phyloP scores from a whole-genome alignment of 2,329 filamentous ascomycete species.

The Aphanoascus verrucosus region DNA sequence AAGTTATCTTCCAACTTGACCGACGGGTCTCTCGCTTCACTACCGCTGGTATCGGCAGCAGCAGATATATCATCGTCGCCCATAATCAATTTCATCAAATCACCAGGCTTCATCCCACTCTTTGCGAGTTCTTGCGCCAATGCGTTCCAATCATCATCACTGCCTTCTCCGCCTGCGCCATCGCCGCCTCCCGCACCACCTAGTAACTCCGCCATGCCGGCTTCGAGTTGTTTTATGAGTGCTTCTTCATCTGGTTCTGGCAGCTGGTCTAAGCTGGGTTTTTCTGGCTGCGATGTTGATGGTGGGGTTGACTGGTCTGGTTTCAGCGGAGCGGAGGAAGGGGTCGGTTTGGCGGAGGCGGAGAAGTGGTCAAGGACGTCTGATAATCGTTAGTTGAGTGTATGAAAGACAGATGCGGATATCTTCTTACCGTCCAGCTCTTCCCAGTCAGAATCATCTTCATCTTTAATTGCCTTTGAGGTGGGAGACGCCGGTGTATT shows the following conservation, averaged over 20 bases:
- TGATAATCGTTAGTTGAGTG: slow-evolving; percentile 27
- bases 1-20: slow-evolving; percentile 54
- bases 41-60: slow-evolving; percentile 5
- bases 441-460: slow-evolving; percentile 84
- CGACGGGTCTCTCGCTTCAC: slow-evolving; percentile 19
- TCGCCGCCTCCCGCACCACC: slow-evolving; percentile 62
- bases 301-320: slow-evolving; percentile 25
- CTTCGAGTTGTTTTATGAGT: slow-evolving; percentile 76
- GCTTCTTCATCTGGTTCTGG: slow-evolving; percentile 33
- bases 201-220: slow-evolving; percentile 76
- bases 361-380: slow-evolving; percentile 92
- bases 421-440: slow-evolving; percentile 65
- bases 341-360: slow-evolving; percentile 38
- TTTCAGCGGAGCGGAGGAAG: slow-evolving; percentile 30
- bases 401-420: no score
- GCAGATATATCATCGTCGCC: slow-evolving; percentile 20
- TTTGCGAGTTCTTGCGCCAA: slow-evolving; percentile 26
- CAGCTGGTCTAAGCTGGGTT: slow-evolving; percentile 10
- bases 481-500: slow-evolving; percentile 1
- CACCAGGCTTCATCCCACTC: slow-evolving; percentile 21
- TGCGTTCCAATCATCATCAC: slow-evolving; percentile 24
- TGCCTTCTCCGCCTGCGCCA: slow-evolving; percentile 37
- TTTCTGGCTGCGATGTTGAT: slow-evolving; percentile 17
- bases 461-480: slow-evolving; percentile 34
- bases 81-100: slow-evolving; percentile 25